A percentile compares a stretch with the other conserved stretches of the same genome.
Conservation (phyloP, 2,329 filamentous ascomycete species). For the Clarireedia paspali region DNA sequence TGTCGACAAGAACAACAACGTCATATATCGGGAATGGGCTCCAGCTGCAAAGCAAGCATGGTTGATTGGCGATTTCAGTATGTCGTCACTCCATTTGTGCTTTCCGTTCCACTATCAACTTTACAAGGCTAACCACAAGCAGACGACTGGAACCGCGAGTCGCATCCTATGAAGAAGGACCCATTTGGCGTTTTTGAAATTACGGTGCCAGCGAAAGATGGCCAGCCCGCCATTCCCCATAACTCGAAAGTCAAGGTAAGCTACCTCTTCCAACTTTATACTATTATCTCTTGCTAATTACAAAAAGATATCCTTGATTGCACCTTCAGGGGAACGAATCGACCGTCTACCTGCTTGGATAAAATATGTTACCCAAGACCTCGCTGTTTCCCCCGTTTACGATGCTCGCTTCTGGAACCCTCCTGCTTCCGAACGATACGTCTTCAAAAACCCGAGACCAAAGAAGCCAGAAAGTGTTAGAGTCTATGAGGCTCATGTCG, state of each 20-base stretch:
- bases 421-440: conserved; percentile 64
- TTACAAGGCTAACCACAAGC: conserved; percentile 17
- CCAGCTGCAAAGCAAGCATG: conserved; percentile 80
- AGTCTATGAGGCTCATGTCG: conserved; percentile 98
- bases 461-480: conserved; percentile 79
- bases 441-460: conserved; percentile 76
- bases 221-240: conserved; percentile 74
- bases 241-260: conserved; percentile 91
- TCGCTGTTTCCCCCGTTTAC: conserved; percentile 82
- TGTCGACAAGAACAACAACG: conserved; percentile 72
- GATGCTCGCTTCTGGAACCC: conserved; percentile 98
- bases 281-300: conserved; percentile 12
- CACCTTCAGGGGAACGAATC: conserved; percentile 70
- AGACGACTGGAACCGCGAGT: conserved; percentile 81
- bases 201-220: conserved; percentile 62
- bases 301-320: conserved; percentile 69
- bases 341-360: conserved; percentile 96
- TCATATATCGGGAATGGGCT: conserved; percentile 93
- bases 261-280: not conserved
- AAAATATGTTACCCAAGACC: conserved; percentile 90
- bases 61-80: conserved; percentile 92
- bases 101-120: conserved; percentile 6
- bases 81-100: conserved; percentile 14
- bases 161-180: conserved; percentile 83
- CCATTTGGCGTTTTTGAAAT: conserved; percentile 83